These are phyloP conservation scores for Erythrobasidium yunnanense DNA, from an alignment of 768 basidiomycete genomes.

Conservation along the genomic window DNA sequence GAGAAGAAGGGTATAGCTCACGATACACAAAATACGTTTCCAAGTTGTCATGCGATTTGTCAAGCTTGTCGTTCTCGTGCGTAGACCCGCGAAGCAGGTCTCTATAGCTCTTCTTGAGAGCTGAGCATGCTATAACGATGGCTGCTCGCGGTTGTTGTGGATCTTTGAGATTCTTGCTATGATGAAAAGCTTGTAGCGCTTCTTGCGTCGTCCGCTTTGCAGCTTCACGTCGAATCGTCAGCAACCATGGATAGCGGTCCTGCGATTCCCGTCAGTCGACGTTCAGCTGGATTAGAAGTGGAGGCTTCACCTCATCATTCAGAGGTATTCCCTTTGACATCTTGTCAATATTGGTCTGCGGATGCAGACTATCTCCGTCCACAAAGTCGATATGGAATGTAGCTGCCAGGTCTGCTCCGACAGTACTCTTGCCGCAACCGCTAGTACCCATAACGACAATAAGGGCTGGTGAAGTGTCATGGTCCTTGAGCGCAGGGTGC, in stretches of 20 bases:
- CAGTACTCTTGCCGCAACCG: slow-evolving; percentile 61
- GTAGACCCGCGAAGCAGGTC: slow-evolving; percentile 61
- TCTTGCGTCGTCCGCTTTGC: slow-evolving; percentile 42
- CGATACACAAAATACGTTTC: slow-evolving; percentile 68
- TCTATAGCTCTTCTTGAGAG: slow-evolving; percentile 69
- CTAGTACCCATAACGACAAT: slow-evolving; percentile 55
- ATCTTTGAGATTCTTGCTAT: slow-evolving; percentile 32
- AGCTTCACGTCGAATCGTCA: slow-evolving; percentile 56
- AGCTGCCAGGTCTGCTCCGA: slow-evolving; percentile 22
- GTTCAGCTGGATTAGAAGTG: background rate
- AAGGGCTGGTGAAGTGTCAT: slow-evolving; percentile 33
- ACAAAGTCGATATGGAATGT: slow-evolving; percentile 63
- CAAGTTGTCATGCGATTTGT: slow-evolving; percentile 38
- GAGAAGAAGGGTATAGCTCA: slow-evolving; percentile 12
- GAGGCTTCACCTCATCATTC: slow-evolving; percentile 49
- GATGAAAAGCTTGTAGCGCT: slow-evolving; percentile 9
- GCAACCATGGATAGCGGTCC: slow-evolving; percentile 80
- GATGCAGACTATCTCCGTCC: slow-evolving; percentile 83
- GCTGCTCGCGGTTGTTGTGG: slow-evolving; percentile 43
- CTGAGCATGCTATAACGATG: slow-evolving; percentile 76
- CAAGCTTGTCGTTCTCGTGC: slow-evolving; percentile 27
- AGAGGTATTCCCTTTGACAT: slow-evolving; percentile 69
- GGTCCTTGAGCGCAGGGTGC: slow-evolving; percentile 1
- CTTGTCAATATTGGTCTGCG: slow-evolving; percentile 68
- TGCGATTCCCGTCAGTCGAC: background rate